Percentiles rank a stretch among this genome's conserved stretches.
These are phyloP conservation scores for Castanea sativa DNA, from an alignment of 306 rosid species.

Conservation along the genomic window DNA sequence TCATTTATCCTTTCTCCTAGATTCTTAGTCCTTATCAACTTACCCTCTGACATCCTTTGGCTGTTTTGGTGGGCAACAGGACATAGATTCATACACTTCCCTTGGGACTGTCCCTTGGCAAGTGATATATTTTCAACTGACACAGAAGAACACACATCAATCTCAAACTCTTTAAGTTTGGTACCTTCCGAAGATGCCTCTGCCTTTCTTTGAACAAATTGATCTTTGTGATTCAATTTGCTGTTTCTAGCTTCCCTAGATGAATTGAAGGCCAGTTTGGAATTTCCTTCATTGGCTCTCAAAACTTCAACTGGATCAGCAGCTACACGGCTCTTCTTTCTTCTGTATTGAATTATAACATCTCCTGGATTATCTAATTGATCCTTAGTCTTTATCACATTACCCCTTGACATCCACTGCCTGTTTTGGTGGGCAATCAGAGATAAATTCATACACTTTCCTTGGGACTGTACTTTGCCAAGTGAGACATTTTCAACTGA, in stretches of 20 bases:
- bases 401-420: constrained; percentile 10
- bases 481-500: constrained; percentile 6
- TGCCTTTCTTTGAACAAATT: constrained; percentile 20
- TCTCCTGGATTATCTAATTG: constrained; percentile 25
- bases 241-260: constrained; percentile 18
- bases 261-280: constrained; percentile 14
- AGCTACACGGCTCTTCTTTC: constrained; percentile 34
- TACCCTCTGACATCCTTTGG: constrained; percentile 9
- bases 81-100: constrained; percentile 9
- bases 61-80: constrained; percentile 21
- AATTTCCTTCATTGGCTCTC: constrained; percentile 18
- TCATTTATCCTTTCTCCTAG: constrained; percentile 21
- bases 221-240: constrained; percentile 32
- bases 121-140: constrained; percentile 7
- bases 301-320: constrained; percentile 26
- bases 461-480: constrained; percentile 25
- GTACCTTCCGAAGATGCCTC: neutral
- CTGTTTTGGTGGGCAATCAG: constrained; percentile 20
- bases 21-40: constrained; percentile 23
- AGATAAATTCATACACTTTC: constrained; percentile 12
- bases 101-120: constrained; percentile 27
- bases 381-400: constrained; percentile 24
- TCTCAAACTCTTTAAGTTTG: constrained; percentile 10
- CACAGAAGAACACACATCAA: constrained; percentile 8
- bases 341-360: constrained; percentile 33